Percentiles rank a stretch among this genome's conserved stretches.
Conservation (phyloP, 2,329 filamentous ascomycete species). For the Raffaelea arxii region DNA sequence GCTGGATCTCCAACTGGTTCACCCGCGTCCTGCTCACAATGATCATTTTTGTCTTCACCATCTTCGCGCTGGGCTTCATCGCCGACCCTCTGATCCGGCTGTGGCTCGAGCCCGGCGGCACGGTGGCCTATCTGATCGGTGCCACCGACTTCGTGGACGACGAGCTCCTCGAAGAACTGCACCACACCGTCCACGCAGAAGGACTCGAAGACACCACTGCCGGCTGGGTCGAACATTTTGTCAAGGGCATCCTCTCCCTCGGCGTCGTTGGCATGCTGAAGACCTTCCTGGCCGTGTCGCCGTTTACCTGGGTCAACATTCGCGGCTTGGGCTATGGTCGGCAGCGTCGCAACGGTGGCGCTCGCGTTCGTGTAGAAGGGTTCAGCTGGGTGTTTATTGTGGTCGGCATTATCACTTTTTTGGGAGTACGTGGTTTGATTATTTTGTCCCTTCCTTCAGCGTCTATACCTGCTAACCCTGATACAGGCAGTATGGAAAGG, state of each 20-base stretch:
- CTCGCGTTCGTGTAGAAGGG: constrained; percentile 67
- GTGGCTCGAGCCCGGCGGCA: constrained; percentile 69
- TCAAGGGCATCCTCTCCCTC: constrained; percentile 83
- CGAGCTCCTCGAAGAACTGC: not conserved
- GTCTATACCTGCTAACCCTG: constrained; percentile 15
- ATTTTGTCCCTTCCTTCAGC: not conserved
- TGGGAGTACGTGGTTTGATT: constrained; percentile 50
- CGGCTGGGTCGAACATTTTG: constrained; percentile 73
- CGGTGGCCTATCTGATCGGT: constrained; percentile 40
- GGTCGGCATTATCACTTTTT: constrained; percentile 70
- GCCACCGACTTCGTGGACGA: constrained; percentile 25
- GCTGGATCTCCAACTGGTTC: constrained; percentile 55
- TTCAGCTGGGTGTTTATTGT: constrained; percentile 72
- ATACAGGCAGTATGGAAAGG: constrained; percentile 68
- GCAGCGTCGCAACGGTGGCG: constrained; percentile 47
- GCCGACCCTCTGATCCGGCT: constrained; percentile 88
- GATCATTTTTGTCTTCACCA: constrained; percentile 56
- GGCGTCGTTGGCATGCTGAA: constrained; percentile 81
- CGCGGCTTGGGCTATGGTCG: constrained; percentile 48
- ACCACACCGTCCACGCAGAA: not conserved
- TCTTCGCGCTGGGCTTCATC: constrained; percentile 82
- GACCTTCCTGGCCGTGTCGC: constrained; percentile 61
- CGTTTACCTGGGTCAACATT: constrained; percentile 70
- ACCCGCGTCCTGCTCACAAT: constrained; percentile 64
- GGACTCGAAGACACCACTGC: not conserved